Evolutionary conservation across 495 filamentous ascomycete species (phyloP), one percentile per base, ranked within the genome.

Genomic region (Podospora appendiculata): DNA sequence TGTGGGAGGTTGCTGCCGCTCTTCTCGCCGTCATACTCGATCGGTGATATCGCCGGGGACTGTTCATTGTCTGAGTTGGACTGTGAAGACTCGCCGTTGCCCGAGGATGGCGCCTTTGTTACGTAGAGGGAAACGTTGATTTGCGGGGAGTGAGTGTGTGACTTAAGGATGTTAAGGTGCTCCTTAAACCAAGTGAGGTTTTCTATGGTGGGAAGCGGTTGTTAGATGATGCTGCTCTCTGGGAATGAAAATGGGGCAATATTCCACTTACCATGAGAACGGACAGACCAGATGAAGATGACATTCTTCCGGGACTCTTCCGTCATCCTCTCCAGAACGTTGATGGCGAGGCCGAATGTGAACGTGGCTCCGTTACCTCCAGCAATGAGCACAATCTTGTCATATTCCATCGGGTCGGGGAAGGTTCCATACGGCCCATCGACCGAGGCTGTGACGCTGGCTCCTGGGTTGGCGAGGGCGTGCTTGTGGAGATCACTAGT

Each of bases 341-440:
- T 76, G 9, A 78, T 59, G 3, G 72, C 75, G 34, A 79, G 67
- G 9, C 75, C 74, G 51, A 81, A 79, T 1, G 76, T 79, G 57
- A 83, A 84, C 1, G 73, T 79, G 13, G 76, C 78, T 7, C 81
- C 79, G 52, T 77, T 77, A 4, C 80, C 81, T 19, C 80, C 80
- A 14, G 79, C 77, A 34, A 85, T 73, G 17, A 85, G 65, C 13
- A 85, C 66, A 11, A 82, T 70, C 49, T 76, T 77, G 52, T 83
- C 79, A 54, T 74, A 79, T 10, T 72, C 63, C 62, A 73, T 67
- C 14, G 80, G 82, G 52, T 79, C 72, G 0, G 79, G 78, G 41
- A 79, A 63, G 16, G 78, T 72, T 16, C 81, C 81, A 51, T 85
- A 84, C 0, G 75, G 76, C 6, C 81, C 79, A 56, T 84, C 78